These are phyloP conservation scores for Aureobasidium musti DNA, from an alignment of 2,329 filamentous ascomycete genomes.

Conservation along the genomic window DNA sequence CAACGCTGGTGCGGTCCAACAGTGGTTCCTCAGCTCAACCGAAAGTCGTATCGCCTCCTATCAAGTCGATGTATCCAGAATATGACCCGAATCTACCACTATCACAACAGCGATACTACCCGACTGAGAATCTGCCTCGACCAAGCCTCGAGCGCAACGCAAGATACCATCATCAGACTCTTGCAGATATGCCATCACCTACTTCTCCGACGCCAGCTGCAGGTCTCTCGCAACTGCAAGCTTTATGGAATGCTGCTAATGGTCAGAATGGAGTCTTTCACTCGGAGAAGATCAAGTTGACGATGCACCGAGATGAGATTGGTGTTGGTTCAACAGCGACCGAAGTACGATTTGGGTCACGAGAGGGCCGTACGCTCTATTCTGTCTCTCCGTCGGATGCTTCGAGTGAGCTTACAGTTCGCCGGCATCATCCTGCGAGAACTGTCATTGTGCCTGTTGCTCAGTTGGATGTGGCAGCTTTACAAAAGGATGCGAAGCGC, in stretches of 20 bases:
- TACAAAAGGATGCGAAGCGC: slow-evolving; percentile 34
- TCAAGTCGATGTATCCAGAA: slow-evolving; percentile 73
- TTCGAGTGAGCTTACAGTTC: slow-evolving; percentile 23
- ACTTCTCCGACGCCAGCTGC: slow-evolving; percentile 9
- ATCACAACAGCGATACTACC: slow-evolving; percentile 67
- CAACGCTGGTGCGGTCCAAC: slow-evolving; percentile 28
- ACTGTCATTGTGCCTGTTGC: slow-evolving; percentile 30
- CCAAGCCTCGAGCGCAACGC: not conserved
- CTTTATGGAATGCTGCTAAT: slow-evolving; percentile 30
- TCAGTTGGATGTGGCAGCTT: slow-evolving; percentile 19
- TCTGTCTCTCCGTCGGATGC: slow-evolving; percentile 16
- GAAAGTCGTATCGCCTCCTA: slow-evolving; percentile 44
- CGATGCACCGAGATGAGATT: slow-evolving; percentile 22
- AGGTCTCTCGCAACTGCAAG: slow-evolving; percentile 29
- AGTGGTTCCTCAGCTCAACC: slow-evolving; percentile 22
- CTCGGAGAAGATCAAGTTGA: slow-evolving; percentile 21
- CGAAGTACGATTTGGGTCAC: slow-evolving; percentile 21
- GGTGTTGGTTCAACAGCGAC: slow-evolving; percentile 3
- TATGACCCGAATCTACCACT: slow-evolving; percentile 70
- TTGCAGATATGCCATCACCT: not conserved
- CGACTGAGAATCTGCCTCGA: slow-evolving; percentile 44
- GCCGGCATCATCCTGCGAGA: slow-evolving; percentile 30
- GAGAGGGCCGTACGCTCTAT: slow-evolving; percentile 20
- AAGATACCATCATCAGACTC: not conserved
- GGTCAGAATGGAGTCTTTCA: slow-evolving; percentile 1